Conservation (phyloP, 83 land plant genomes). For the Thuja plicata region DNA sequence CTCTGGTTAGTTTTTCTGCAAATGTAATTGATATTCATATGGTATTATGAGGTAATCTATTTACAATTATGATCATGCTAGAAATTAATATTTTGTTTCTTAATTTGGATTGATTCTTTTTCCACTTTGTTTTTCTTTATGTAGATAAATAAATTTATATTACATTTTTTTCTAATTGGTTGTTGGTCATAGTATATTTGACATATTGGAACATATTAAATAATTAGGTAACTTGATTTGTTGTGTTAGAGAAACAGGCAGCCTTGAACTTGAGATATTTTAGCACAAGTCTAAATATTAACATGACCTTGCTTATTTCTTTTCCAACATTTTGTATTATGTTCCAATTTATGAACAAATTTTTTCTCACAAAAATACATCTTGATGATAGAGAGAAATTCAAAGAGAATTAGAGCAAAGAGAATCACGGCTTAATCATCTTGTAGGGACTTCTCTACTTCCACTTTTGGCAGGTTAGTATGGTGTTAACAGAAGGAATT, state of each 20-base stretch:
- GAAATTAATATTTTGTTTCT: not conserved
- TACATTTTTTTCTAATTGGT: not conserved
- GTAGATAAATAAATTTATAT: not conserved
- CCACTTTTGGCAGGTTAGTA: conserved; percentile 60
- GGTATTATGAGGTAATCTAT: not conserved
- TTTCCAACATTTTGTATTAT: not conserved
- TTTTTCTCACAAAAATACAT: conserved; percentile 1
- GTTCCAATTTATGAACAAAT: not conserved
- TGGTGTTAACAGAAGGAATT: not conserved
- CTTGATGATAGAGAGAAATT: conserved; percentile 70
- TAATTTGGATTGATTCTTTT: not conserved
- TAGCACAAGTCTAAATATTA: not conserved
- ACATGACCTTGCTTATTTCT: not conserved
- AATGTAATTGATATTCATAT: not conserved
- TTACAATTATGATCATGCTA: conserved; percentile 1
- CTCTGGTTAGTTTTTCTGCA: too few relatives aligned
- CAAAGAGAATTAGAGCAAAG: conserved; percentile 90
- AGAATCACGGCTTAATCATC: conserved; percentile 76
- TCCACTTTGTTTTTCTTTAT: not conserved
- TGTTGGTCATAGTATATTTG: not conserved
- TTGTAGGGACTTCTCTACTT: conserved; percentile 71
- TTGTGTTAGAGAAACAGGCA: not conserved
- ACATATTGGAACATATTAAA: not conserved
- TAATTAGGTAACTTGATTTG: not conserved
- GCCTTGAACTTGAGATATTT: not conserved